phyloP scores from a whole-genome alignment of 208 protist species.

The Trypanosoma lewisi region DNA sequence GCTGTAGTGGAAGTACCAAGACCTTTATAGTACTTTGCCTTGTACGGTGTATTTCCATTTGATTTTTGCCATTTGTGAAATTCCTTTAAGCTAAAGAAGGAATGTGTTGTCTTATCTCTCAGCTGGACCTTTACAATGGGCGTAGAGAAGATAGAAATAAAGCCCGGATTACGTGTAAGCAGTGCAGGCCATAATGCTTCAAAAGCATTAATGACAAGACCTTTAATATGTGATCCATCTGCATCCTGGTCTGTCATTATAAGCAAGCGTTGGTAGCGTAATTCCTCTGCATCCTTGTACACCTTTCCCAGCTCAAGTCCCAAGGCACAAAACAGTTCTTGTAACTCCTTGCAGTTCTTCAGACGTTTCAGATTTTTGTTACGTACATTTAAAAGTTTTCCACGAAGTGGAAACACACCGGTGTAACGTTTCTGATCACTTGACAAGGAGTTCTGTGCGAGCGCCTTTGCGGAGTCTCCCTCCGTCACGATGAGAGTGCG shows the following conservation, averaged over 20 bases:
- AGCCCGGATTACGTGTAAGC: conserved; percentile 85
- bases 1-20: conserved; percentile 95
- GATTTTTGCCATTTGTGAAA: conserved; percentile 95
- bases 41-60: conserved; percentile 62
- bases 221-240: conserved; percentile 99
- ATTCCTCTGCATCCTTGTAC: conserved; percentile 63
- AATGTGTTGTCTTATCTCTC: conserved; percentile 66
- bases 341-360: conserved; percentile 92
- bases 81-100: conserved; percentile 99
- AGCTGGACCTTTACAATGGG: conserved; percentile 98
- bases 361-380: conserved; percentile 92
- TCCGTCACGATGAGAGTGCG: conserved; percentile 98
- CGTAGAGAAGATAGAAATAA: conserved; percentile 98
- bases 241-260: conserved; percentile 99
- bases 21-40: conserved; percentile 99
- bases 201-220: conserved; percentile 99
- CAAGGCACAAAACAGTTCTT: conserved; percentile 84
- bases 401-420: conserved; percentile 97
- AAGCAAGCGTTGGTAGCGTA: conserved; percentile 99
- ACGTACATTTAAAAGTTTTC: conserved; percentile 98
- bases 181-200: conserved; percentile 98
- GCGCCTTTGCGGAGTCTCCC: conserved; percentile 98
- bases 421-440: conserved; percentile 95
- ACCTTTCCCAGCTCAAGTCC: conserved; percentile 79
- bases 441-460: conserved; percentile 95